Conservation (phyloP, 768 basidiomycete genomes). For the Podaxis sp. region DNA sequence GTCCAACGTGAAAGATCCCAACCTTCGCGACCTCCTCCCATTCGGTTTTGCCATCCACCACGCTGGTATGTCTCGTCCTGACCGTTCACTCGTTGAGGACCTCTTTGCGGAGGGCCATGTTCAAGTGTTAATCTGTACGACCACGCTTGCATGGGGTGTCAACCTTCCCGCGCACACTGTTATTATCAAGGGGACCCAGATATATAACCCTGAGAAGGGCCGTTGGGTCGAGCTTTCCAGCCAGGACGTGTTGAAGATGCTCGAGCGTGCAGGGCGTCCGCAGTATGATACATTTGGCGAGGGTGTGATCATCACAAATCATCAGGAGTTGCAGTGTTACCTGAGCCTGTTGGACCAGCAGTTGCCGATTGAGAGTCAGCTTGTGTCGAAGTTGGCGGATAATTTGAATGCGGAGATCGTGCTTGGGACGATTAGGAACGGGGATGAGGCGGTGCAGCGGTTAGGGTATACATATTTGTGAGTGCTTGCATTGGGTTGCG, state of each 20-base stretch:
- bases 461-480: conserved; percentile 92
- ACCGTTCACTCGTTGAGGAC: conserved; percentile 92
- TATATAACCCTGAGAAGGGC: conserved; percentile 98
- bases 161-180: conserved; percentile 97
- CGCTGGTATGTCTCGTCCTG: conserved; percentile 92
- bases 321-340: conserved; percentile 96
- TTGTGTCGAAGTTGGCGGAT: conserved; percentile 89
- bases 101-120: conserved; percentile 90
- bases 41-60: conserved; percentile 99
- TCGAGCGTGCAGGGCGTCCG: conserved; percentile 95
- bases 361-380: conserved; percentile 95
- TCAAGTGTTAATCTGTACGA: conserved; percentile 94
- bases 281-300: conserved; percentile 98
- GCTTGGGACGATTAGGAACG: conserved; percentile 88
- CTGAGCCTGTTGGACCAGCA: conserved; percentile 94
- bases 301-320: conserved; percentile 98
- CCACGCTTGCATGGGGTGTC: conserved; percentile 99
- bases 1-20: conserved; percentile 75
- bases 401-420: conserved; percentile 96
- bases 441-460: conserved; percentile 98
- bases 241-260: conserved; percentile 98
- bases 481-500: conserved; percentile 28
- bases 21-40: conserved; percentile 86
- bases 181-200: conserved; percentile 99
- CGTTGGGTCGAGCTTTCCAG: conserved; percentile 95